Evolutionary conservation across 805 yeast genomes (phyloP).

Genomic region (Yarrowia deformans): DNA sequence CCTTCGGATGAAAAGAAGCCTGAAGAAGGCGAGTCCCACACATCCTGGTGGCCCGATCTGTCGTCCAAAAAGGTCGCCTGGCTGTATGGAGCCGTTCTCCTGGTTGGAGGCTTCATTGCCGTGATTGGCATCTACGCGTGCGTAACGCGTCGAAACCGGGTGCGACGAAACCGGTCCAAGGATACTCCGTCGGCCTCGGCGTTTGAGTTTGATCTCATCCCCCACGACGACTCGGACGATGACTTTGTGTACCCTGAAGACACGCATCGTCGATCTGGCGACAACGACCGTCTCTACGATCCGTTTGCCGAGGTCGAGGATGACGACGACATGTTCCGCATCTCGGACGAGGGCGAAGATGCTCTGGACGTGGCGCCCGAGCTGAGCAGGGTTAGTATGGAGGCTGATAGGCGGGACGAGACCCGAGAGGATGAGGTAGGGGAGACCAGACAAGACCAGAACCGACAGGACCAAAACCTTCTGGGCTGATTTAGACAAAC

Average conservation of each 20-base stretch:
- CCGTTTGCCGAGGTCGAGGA: conserved; percentile 35
- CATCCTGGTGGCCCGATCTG: conserved; percentile 22
- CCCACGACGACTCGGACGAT: conserved; percentile 43
- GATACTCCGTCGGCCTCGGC: conserved; percentile 38
- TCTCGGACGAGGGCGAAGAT: conserved; percentile 37
- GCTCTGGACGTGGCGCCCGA: conserved; percentile 14
- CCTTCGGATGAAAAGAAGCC: conserved; percentile 31
- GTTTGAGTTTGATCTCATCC: conserved; percentile 45
- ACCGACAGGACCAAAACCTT: not conserved
- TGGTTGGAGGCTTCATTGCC: conserved; percentile 55
- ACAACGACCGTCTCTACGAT: conserved; percentile 8
- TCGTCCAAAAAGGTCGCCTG: conserved; percentile 46
- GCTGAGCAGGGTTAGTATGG: conserved; percentile 18
- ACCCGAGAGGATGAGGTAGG: no score
- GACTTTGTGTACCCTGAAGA: conserved; percentile 33
- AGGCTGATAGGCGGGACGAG: conserved; percentile 13
- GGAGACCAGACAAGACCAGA: no score
- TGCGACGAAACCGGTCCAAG: conserved; percentile 38
- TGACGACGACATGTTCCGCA: conserved; percentile 41
- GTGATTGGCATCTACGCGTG: conserved; percentile 52
- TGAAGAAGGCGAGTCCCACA: conserved; percentile 46
- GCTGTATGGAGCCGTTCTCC: conserved; percentile 54
- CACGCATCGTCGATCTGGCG: conserved; percentile 20
- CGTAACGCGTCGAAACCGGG: conserved; percentile 52
- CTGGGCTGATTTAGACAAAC: not conserved